phyloP scores from a whole-genome alignment of 1,139 yeast species.

The Sugiyamaella pinicola region DNA sequence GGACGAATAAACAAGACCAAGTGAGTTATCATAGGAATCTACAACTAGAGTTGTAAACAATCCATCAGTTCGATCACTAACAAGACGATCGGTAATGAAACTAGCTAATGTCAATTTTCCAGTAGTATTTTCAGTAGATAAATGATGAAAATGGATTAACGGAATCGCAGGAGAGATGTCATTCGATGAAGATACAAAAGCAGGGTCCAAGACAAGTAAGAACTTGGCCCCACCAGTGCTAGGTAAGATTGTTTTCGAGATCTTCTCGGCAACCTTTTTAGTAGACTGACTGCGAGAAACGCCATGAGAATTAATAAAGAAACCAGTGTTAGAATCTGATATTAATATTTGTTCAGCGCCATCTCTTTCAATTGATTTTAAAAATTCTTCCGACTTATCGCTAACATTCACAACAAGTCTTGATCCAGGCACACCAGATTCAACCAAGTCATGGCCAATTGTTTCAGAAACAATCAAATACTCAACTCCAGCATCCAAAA shows the following conservation, averaged over 20 bases:
- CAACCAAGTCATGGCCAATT: slow-evolving; percentile 45
- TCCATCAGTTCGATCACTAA: slow-evolving; percentile 85
- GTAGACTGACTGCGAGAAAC: slow-evolving; percentile 3
- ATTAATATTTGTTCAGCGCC: background rate
- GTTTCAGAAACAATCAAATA: slow-evolving; percentile 51
- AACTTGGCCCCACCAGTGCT: slow-evolving; percentile 49
- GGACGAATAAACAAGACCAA: slow-evolving; percentile 93
- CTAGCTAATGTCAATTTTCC: slow-evolving; percentile 51
- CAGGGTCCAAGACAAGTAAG: slow-evolving; percentile 43
- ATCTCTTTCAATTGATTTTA: slow-evolving; percentile 2
- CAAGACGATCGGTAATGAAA: slow-evolving; percentile 57
- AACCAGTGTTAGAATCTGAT: slow-evolving; percentile 22
- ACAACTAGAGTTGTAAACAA: slow-evolving; percentile 84
- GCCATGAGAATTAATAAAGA: slow-evolving; percentile 35
- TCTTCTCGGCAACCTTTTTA: slow-evolving; percentile 17
- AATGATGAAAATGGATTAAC: slow-evolving; percentile 47
- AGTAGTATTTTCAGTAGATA: slow-evolving; percentile 49
- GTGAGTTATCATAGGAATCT: slow-evolving; percentile 62
- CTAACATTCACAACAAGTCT: slow-evolving; percentile 53
- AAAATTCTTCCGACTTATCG: slow-evolving; percentile 1
- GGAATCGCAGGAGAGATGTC: slow-evolving; percentile 48
- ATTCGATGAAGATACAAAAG: slow-evolving; percentile 27
- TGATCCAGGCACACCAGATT: slow-evolving; percentile 61
- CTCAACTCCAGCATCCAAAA: slow-evolving; percentile 69
- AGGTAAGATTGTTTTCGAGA: slow-evolving; percentile 14